Evolutionary conservation across 1,284 basidiomycete genomes (phyloP).

Genomic region (Pascua guehoae): DNA sequence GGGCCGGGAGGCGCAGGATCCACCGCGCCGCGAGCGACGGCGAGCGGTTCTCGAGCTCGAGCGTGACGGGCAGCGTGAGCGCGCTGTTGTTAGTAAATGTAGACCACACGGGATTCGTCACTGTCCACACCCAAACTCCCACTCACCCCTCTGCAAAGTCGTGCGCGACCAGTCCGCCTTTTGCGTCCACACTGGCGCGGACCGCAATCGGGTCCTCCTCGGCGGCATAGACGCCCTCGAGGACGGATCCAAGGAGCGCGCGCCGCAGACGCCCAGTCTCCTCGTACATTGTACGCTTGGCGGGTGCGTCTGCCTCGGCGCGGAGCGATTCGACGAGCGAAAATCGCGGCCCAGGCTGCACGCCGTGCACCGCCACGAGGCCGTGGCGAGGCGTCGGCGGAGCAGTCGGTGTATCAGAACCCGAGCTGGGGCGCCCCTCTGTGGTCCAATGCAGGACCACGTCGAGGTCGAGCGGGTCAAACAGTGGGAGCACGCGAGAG

Average conservation of each 20-base stretch:
- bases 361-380: constrained; percentile 58
- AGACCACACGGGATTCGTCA: not conserved
- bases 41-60: constrained; percentile 61
- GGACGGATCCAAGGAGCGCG: constrained; percentile 64
- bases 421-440: constrained; percentile 23
- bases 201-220: constrained; percentile 67
- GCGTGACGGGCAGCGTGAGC: constrained; percentile 56
- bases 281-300: constrained; percentile 76
- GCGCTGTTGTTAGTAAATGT: constrained; percentile 51
- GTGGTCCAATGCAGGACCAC: constrained; percentile 70
- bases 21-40: constrained; percentile 29
- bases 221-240: constrained; percentile 67
- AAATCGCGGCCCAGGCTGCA: constrained; percentile 64
- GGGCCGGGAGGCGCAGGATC: constrained; percentile 28
- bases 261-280: constrained; percentile 72
- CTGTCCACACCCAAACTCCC: not conserved
- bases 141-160: constrained; percentile 67
- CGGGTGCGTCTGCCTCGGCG: constrained; percentile 58
- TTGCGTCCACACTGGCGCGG: constrained; percentile 14
- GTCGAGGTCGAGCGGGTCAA: constrained; percentile 68
- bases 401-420: constrained; percentile 14
- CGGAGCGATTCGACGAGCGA: constrained; percentile 57
- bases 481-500: constrained; percentile 68
- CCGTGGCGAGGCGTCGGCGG: constrained; percentile 54
- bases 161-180: constrained; percentile 53